Evolutionary conservation across 257 asterid genomes (phyloP).

Genomic region (Nicotiana paniculata): DNA sequence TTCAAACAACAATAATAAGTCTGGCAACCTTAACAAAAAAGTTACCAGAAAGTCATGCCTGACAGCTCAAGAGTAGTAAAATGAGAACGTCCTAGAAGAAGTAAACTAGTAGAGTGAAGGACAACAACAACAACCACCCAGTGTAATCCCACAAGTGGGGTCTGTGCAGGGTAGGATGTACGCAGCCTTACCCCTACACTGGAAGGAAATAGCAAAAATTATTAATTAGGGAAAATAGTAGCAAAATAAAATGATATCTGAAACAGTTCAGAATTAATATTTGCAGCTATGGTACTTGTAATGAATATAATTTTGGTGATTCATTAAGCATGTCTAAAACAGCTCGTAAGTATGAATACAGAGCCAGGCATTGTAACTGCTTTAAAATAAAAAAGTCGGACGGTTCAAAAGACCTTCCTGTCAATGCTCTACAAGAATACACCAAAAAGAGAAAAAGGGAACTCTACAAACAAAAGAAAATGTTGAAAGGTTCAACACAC

Average conservation of each 20-base stretch:
- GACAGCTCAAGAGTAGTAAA: background rate
- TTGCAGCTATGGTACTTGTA: background rate
- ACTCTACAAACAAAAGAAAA: background rate
- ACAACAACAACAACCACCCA: background rate
- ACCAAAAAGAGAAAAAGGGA: background rate
- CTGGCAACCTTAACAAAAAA: background rate
- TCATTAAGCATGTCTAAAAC: background rate
- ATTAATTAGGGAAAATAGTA: background rate
- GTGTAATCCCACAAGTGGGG: too few species aligned
- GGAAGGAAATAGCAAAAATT: background rate
- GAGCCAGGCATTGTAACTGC: background rate
- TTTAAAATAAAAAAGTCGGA: background rate
- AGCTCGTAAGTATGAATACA: background rate
- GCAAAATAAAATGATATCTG: background rate
- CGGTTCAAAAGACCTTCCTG: background rate
- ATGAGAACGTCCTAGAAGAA: background rate
- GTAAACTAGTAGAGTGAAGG: background rate
- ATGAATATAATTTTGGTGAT: background rate
- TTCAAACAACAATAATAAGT: background rate
- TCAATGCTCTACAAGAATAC: background rate
- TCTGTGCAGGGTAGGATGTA: too few species aligned
- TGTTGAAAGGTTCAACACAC: conserved; percentile 24
- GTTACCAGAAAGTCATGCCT: background rate
- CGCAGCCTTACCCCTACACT: too few species aligned
- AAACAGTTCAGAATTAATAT: background rate